Percentiles rank a stretch among this genome's conserved stretches.
phyloP scores from a whole-genome alignment of 2,329 filamentous ascomycete species.

The Penicillium brasilianum region DNA sequence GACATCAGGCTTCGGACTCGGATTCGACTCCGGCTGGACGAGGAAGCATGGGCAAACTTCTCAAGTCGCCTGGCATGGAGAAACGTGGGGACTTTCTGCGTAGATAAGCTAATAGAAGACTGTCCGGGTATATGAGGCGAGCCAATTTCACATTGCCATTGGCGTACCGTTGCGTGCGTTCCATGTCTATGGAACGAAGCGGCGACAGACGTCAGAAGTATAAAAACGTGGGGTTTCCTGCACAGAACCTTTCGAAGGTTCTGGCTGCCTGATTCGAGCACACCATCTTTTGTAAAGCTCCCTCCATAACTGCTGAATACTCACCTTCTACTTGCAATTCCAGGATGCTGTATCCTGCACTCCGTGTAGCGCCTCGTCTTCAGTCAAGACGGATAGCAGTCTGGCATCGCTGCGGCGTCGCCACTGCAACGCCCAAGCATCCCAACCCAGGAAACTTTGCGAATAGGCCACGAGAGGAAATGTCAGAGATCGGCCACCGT shows the following conservation, averaged over 20 bases:
- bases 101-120: background rate
- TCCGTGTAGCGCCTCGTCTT: slow-evolving; percentile 9
- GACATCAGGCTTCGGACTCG: background rate
- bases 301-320: background rate
- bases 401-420: slow-evolving; percentile 18
- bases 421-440: slow-evolving; percentile 27
- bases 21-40: background rate
- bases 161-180: background rate
- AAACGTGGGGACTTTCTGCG: background rate
- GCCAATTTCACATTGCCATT: background rate
- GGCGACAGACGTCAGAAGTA: slow-evolving; percentile 6
- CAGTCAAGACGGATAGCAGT: slow-evolving; percentile 10
- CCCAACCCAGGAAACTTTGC: slow-evolving; percentile 44
- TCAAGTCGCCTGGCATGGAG: background rate
- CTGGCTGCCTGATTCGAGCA: background rate
- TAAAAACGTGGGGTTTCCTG: background rate
- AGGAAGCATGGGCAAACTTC: background rate
- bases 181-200: background rate
- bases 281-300: background rate
- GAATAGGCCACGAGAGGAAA: slow-evolving; percentile 36
- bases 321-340: background rate
- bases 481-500: slow-evolving; percentile 33
- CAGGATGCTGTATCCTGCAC: slow-evolving; percentile 15
- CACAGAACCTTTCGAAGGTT: background rate
- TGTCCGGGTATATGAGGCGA: background rate